These are phyloP conservation scores for Gossypium thurberi DNA, from an alignment of 345 rosid genomes.

Conservation along the genomic window DNA sequence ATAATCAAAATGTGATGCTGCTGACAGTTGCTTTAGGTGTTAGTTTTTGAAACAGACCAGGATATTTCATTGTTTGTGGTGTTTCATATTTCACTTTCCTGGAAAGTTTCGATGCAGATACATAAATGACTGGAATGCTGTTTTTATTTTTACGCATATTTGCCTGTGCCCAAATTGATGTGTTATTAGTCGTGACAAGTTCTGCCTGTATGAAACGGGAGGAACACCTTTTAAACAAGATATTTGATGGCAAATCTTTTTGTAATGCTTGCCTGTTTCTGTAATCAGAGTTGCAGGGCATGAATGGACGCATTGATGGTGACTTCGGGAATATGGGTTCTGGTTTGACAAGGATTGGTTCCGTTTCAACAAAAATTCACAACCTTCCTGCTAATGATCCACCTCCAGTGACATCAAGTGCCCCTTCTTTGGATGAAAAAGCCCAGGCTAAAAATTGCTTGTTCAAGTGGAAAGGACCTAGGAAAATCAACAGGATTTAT, in stretches of 20 bases:
- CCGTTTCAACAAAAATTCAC: constrained; percentile 34
- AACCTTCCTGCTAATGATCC: constrained; percentile 28
- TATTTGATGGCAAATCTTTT: neutral
- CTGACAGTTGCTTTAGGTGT: neutral
- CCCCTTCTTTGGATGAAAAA: constrained; percentile 43
- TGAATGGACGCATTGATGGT: constrained; percentile 47
- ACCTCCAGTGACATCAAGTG: constrained; percentile 27
- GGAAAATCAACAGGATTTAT: constrained; percentile 81
- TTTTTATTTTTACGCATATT: too few relatives aligned
- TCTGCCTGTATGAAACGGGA: neutral
- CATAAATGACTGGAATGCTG: too few relatives aligned
- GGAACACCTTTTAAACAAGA: neutral
- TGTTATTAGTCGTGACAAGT: too few relatives aligned
- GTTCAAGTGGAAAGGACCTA: constrained; percentile 68
- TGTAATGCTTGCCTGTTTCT: constrained; percentile 9
- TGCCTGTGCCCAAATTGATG: too few relatives aligned
- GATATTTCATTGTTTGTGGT: neutral
- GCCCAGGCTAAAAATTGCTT: constrained; percentile 48
- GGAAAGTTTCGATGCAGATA: too few relatives aligned
- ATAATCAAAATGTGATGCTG: neutral
- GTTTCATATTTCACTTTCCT: neutral
- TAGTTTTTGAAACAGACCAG: neutral
- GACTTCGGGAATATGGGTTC: constrained; percentile 35
- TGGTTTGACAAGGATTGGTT: constrained; percentile 25
- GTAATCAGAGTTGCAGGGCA: constrained; percentile 53